A percentile compares a stretch with the other conserved stretches of the same genome.
These are phyloP conservation scores for Escallonia rubra DNA, from an alignment of 129 eudicot species.

Conservation along the genomic window DNA sequence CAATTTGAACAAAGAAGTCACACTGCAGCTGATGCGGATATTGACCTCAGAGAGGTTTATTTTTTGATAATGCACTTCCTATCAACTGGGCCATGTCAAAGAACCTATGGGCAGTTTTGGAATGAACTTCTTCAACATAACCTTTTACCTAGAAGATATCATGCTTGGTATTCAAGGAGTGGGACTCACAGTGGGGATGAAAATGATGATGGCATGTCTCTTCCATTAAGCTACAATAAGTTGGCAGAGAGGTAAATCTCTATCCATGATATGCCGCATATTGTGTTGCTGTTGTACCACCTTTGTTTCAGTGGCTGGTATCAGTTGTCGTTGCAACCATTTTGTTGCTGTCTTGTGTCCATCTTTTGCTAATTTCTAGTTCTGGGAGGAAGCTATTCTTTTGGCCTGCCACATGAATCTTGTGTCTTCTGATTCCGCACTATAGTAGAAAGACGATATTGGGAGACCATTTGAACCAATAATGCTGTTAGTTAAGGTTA, in stretches of 20 bases:
- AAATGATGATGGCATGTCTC: slow-evolving; percentile 86
- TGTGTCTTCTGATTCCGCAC: not conserved
- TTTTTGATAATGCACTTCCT: slow-evolving; percentile 94
- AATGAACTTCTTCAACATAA: slow-evolving; percentile 96
- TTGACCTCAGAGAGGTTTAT: slow-evolving; percentile 83
- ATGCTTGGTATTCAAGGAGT: slow-evolving; percentile 92
- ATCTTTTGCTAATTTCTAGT: too few relatives aligned
- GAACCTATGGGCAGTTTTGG: slow-evolving; percentile 94
- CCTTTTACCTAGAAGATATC: slow-evolving; percentile 90
- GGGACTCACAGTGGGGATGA: slow-evolving; percentile 81
- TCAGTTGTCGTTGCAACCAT: not conserved
- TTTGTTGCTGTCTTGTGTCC: not conserved
- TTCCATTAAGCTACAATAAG: slow-evolving; percentile 82
- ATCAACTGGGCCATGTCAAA: slow-evolving; percentile 92
- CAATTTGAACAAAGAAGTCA: slow-evolving; percentile 34
- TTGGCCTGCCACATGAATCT: not conserved
- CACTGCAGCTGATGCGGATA: slow-evolving; percentile 47
- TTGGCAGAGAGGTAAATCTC: slow-evolving; percentile 69
- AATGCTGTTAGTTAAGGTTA: too few relatives aligned
- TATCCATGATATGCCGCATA: not conserved
- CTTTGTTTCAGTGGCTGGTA: not conserved
- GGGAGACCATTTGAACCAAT: too few relatives aligned
- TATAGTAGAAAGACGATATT: too few relatives aligned
- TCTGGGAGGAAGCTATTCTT: not conserved
- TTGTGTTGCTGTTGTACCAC: not conserved